Conservation (phyloP, 768 basidiomycete species). For the Rhizopogon rudus region DNA sequence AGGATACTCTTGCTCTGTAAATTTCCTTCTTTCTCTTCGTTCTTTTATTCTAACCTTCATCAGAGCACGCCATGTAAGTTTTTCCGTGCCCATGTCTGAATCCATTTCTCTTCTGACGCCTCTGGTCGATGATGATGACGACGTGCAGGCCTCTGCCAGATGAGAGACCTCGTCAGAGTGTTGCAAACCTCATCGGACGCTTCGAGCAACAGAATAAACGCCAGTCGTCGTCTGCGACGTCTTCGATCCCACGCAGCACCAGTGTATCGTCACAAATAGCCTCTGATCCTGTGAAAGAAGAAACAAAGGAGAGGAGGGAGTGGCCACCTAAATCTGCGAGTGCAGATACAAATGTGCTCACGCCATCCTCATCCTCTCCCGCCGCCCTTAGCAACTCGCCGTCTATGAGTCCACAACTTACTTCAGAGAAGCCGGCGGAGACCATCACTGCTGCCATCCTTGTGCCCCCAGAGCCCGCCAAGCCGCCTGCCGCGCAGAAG, state of each 20-base stretch:
- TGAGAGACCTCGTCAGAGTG: constrained; percentile 81
- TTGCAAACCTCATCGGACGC: constrained; percentile 86
- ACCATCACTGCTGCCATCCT: constrained; percentile 14
- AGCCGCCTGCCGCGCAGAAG: constrained; percentile 16
- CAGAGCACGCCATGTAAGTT: constrained; percentile 25
- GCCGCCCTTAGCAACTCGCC: constrained; percentile 13
- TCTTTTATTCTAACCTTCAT: constrained; percentile 11
- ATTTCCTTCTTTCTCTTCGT: constrained; percentile 5
- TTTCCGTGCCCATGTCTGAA: neutral
- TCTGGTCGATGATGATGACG: neutral
- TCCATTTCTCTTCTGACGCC: constrained; percentile 10
- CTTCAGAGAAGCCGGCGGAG: constrained; percentile 17
- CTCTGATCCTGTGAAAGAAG: constrained; percentile 62
- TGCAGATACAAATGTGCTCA: constrained; percentile 28
- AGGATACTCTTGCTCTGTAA: constrained; percentile 10
- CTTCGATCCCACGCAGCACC: constrained; percentile 50
- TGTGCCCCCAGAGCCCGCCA: constrained; percentile 14
- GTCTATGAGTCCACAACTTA: constrained; percentile 25
- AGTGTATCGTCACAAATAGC: constrained; percentile 62
- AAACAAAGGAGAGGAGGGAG: constrained; percentile 67
- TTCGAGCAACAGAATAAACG: constrained; percentile 82
- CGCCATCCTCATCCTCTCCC: constrained; percentile 31
- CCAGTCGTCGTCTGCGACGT: constrained; percentile 35
- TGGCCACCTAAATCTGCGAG: constrained; percentile 57
- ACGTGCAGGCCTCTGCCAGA: constrained; percentile 74